A percentile compares a stretch with the other conserved stretches of the same genome.
These are phyloP conservation scores for Aquilaria malaccensis DNA, from an alignment of 345 rosid genomes.

Conservation along the genomic window DNA sequence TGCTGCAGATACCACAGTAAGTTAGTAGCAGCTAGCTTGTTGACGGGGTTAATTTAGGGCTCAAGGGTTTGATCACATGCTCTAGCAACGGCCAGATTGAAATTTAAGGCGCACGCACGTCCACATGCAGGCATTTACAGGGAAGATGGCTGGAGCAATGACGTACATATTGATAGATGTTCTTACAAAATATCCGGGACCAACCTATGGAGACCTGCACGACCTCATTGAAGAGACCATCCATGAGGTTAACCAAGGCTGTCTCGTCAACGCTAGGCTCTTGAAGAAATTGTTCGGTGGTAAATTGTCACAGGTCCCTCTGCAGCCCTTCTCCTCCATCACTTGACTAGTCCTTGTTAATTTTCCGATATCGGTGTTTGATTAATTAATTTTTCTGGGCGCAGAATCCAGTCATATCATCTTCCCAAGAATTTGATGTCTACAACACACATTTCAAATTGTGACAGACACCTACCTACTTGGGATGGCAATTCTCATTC, in stretches of 20 bases:
- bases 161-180: constrained; percentile 29
- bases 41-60: too few species aligned
- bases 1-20: constrained; percentile 42
- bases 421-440: constrained; percentile 23
- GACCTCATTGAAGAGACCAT: constrained; percentile 20
- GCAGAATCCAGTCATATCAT: constrained; percentile 35
- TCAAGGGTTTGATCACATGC: too few species aligned
- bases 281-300: constrained; percentile 16
- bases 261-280: constrained; percentile 14
- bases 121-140: constrained; percentile 26
- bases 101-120: too few species aligned
- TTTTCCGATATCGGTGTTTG: not conserved
- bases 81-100: too few species aligned
- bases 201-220: constrained; percentile 31
- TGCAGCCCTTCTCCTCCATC: not conserved
- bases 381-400: not conserved
- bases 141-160: constrained; percentile 38
- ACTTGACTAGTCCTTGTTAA: not conserved
- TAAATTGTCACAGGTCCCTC: constrained; percentile 29
- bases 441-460: constrained; percentile 14
- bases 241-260: constrained; percentile 21
- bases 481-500: too few species aligned
- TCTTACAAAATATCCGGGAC: constrained; percentile 3
- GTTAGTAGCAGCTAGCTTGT: not conserved
- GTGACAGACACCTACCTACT: not conserved